Conservation (phyloP, 192 early-diverging fungal genomes). For the Thoreauomyces humboldtii region DNA sequence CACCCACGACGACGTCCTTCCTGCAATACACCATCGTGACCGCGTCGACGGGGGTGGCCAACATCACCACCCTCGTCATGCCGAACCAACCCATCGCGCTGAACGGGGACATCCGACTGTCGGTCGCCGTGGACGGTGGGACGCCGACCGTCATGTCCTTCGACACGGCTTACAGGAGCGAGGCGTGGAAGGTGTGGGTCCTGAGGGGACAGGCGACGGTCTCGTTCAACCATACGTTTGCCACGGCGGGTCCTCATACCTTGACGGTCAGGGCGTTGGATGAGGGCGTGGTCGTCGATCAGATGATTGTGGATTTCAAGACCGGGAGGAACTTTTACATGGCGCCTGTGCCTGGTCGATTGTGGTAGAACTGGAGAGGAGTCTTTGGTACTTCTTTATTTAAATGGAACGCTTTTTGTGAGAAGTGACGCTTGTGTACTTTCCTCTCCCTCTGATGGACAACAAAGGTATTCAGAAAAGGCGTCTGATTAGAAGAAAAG, state of each 20-base stretch:
- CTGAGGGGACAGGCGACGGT: not conserved
- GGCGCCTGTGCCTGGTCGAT: not conserved
- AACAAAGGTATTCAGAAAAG: too few species aligned
- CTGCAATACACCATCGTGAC: not conserved
- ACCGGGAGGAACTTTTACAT: not conserved
- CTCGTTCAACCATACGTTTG: not conserved
- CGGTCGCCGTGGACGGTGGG: not conserved
- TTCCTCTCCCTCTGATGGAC: too few species aligned
- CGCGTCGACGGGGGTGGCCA: not conserved
- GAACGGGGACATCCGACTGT: not conserved
- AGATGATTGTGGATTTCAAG: slow-evolving; percentile 8
- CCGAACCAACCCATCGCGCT: not conserved
- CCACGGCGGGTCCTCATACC: not conserved
- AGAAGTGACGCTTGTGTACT: too few species aligned
- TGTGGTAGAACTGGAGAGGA: too few species aligned
- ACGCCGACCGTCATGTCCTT: not conserved
- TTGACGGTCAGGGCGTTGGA: not conserved
- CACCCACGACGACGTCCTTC: not conserved
- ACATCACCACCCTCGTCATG: slow-evolving; percentile 3
- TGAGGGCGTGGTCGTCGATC: slow-evolving; percentile 1
- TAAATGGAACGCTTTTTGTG: too few species aligned
- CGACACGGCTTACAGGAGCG: not conserved
- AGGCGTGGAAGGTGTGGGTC: slow-evolving; percentile 10
- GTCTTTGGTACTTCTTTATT: too few species aligned
- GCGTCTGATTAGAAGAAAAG: too few species aligned